Base-by-base conservation (phyloP, 495 filamentous ascomycete genomes). In the Clavariopsis aquatica region DNA sequence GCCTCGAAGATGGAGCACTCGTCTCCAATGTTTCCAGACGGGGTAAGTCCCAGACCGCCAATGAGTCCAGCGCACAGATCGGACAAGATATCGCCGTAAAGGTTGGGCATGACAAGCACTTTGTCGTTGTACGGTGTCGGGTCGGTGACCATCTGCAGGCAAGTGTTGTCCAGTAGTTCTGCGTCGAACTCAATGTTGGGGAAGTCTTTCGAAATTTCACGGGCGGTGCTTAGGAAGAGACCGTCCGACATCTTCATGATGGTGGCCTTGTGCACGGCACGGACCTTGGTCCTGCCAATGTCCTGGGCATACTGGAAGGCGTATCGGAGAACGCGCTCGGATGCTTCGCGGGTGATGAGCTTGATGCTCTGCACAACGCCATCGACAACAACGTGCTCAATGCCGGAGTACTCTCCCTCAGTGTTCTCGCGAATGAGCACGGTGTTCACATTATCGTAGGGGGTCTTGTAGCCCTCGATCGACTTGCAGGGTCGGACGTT, bases 201-300 rank as follows among this genome's bases (percentile, higher is more conserved):
- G 85, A 90, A 98, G 69, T 97, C 92, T 86, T 96, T 93, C 76
- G 90, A 80, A 73, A 98, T 82, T 26, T 92, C 82, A 31, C 86
- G 80, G 38, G 92, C 95, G 56, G 85, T 88, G 77, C 84, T 88
- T 62, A 98, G 83, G 88, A 98, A 98, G 52, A 98, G 89, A 79
- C 94, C 94, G 78, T 98, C 94, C 78, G 84, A 89, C 95, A 98
- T 98, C 87, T 98, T 98, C 94, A 98, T 98, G 83, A 98, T 98
- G 72, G 95, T 98, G 29, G 63, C 63, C 49, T 66, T 66, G 57
- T 66, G 63, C 56, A 66, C 63, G 19, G 63, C 63, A 66, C 94
- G 89, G 64, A 98, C 94, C 86, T 97, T 96, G 76, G 85, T 89
- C 82, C 89, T 89, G 73, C 92, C 90, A 67, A 97, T 89, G 54